Conservation (phyloP, 495 filamentous ascomycete genomes). For the Stereocaulon alpinum region DNA sequence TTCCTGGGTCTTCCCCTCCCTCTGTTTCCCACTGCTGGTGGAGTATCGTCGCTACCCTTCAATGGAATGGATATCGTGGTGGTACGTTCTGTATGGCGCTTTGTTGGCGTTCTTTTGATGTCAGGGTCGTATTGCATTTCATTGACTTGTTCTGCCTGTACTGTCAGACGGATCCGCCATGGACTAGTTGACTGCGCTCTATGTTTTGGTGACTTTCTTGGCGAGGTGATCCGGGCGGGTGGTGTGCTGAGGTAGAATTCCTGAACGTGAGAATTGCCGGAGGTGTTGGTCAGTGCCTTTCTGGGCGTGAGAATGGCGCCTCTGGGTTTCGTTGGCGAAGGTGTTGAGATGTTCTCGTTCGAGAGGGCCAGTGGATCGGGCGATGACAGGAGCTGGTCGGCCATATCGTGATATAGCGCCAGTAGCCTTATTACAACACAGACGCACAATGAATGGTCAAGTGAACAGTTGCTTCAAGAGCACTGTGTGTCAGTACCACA, state of each 20-base stretch:
- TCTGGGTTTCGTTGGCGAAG: conserved; percentile 11
- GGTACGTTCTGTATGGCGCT: conserved; percentile 32
- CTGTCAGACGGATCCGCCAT: conserved; percentile 48
- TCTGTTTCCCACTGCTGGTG: conserved; percentile 30
- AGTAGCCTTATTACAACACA: too few species aligned
- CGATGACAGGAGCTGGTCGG: conserved; percentile 6
- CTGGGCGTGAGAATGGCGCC: conserved; percentile 13
- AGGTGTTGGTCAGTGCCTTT: conserved; percentile 13
- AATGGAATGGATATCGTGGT: conserved; percentile 45
- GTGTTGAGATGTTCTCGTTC: background rate
- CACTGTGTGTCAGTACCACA: background rate
- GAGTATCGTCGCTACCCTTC: conserved; percentile 34
- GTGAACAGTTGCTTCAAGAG: too few species aligned
- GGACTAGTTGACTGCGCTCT: conserved; percentile 36
- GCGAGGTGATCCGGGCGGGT: conserved; percentile 7
- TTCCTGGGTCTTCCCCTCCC: conserved; percentile 39
- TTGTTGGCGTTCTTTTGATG: conserved; percentile 25
- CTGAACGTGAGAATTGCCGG: conserved; percentile 19
- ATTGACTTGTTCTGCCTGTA: conserved; percentile 47
- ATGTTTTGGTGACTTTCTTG: conserved; percentile 11
- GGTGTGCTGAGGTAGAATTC: conserved; percentile 20
- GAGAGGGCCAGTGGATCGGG: conserved; percentile 17
- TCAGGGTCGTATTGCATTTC: conserved; percentile 26
- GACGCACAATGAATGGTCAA: too few species aligned
- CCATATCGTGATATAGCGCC: background rate